Evolutionary conservation across 1,284 basidiomycete species (phyloP).

Genomic region (Paramarasmius palmivorus): DNA sequence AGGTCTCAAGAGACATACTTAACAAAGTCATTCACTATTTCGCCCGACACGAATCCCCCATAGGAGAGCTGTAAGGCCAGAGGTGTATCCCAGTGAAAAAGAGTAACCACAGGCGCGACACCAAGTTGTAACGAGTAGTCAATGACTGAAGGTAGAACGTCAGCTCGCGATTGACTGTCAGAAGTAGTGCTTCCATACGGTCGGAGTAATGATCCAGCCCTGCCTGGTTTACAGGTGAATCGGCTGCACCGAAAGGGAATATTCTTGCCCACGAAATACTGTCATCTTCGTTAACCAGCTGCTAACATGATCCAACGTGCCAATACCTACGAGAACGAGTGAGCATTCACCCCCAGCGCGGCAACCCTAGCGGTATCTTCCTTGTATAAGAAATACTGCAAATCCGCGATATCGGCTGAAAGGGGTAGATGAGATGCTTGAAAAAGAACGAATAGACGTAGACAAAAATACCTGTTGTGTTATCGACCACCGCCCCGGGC

Average conservation of each 20-base stretch:
- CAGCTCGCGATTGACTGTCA: background rate
- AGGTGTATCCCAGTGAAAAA: slow-evolving; percentile 52
- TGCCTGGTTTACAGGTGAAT: slow-evolving; percentile 45
- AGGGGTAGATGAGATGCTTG: background rate
- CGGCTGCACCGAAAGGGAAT: slow-evolving; percentile 46
- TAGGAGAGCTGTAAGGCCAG: slow-evolving; percentile 46
- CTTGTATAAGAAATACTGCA: slow-evolving; percentile 50
- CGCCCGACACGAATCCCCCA: slow-evolving; percentile 44
- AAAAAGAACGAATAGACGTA: slow-evolving; percentile 5
- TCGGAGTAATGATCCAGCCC: slow-evolving; percentile 48
- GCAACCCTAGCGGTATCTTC: slow-evolving; percentile 46
- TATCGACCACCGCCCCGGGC: slow-evolving; percentile 37
- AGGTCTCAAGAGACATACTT: slow-evolving; percentile 31
- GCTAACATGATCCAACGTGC: background rate
- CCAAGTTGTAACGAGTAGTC: slow-evolving; percentile 42
- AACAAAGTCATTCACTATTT: slow-evolving; percentile 46
- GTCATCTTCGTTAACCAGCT: background rate
- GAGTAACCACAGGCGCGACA: slow-evolving; percentile 44
- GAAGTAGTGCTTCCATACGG: slow-evolving; percentile 26
- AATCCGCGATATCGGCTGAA: slow-evolving; percentile 43
- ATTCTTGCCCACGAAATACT: slow-evolving; percentile 51
- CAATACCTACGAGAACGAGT: slow-evolving; percentile 45
- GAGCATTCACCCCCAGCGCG: slow-evolving; percentile 47
- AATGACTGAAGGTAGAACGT: slow-evolving; percentile 35
- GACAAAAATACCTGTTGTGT: slow-evolving; percentile 45